Percentiles rank a stretch among this genome's conserved stretches.
These are phyloP conservation scores for Talaromyces verruculosus DNA, from an alignment of 2,329 filamentous ascomycete species.

Conservation along the genomic window DNA sequence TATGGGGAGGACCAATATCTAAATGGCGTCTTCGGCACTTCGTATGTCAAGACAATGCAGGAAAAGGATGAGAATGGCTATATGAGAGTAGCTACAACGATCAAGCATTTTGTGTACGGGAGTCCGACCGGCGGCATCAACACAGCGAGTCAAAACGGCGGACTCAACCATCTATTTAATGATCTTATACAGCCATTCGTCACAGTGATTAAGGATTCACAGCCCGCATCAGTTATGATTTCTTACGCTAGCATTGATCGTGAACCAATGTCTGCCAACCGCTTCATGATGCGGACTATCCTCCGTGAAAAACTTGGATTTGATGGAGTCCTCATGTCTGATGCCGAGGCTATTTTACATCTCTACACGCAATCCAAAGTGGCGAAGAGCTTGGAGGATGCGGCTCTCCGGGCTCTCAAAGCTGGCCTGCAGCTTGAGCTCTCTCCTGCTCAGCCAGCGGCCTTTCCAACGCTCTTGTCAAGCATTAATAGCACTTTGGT, in stretches of 20 bases:
- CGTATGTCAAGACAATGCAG: not conserved
- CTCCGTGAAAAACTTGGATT: not conserved
- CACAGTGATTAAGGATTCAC: not conserved
- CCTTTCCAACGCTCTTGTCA: not conserved
- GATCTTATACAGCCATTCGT: not conserved
- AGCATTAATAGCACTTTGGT: not conserved
- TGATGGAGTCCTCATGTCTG: not conserved
- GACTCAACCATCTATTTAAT: not conserved
- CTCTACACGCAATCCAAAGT: not conserved
- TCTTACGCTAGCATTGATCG: not conserved
- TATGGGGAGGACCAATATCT: not conserved
- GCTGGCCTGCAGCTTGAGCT: not conserved
- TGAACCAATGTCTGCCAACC: not conserved
- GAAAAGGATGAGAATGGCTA: not conserved
- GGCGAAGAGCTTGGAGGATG: not conserved
- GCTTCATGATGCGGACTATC: not conserved
- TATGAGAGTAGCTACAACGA: not conserved
- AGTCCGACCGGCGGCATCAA: not conserved
- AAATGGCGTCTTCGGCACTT: not conserved
- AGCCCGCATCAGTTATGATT: not conserved
- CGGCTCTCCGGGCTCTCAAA: not conserved
- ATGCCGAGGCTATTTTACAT: not conserved
- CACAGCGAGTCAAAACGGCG: not conserved
- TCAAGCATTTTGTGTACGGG: not conserved
- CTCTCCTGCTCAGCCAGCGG: not conserved